Evolutionary conservation across 371 early-diverging fungal genomes (phyloP).

Genomic region (Parasitella parasitica): DNA sequence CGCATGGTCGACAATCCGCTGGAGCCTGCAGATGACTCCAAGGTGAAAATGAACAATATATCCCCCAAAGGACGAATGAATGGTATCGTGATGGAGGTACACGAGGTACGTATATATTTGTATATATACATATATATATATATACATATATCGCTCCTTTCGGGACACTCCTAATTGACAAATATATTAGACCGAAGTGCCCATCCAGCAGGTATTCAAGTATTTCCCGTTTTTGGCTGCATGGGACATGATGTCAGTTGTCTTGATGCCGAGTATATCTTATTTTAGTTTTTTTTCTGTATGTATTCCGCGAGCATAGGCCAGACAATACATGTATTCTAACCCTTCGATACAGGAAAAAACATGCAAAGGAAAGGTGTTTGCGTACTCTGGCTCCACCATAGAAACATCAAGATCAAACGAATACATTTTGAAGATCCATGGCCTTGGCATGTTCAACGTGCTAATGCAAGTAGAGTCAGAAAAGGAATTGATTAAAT

Average conservation of each 20-base stretch:
- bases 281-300: constrained; percentile 58
- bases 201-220: constrained; percentile 44
- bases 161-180: not conserved
- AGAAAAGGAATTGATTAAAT: constrained; percentile 42
- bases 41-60: constrained; percentile 9
- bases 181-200: constrained; percentile 34
- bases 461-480: constrained; percentile 52
- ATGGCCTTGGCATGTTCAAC: constrained; percentile 39
- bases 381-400: constrained; percentile 42
- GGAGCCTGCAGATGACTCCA: constrained; percentile 6
- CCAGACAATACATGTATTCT: not conserved
- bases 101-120: too few relatives aligned
- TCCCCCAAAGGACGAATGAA: constrained; percentile 15
- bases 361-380: constrained; percentile 39
- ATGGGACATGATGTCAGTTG: constrained; percentile 58
- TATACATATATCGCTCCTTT: not conserved
- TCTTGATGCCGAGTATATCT: constrained; percentile 47
- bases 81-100: constrained; percentile 42
- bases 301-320: constrained; percentile 10
- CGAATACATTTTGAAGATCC: constrained; percentile 45
- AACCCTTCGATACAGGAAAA: constrained; percentile 31
- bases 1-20: constrained; percentile 21
- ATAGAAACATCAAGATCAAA: constrained; percentile 33
- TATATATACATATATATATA: not conserved
- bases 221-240: constrained; percentile 53